A percentile compares a stretch with the other conserved stretches of the same genome.
phyloP scores from a whole-genome alignment of 2,329 filamentous ascomycete genomes.

The Sordariomycetes sp. region DNA sequence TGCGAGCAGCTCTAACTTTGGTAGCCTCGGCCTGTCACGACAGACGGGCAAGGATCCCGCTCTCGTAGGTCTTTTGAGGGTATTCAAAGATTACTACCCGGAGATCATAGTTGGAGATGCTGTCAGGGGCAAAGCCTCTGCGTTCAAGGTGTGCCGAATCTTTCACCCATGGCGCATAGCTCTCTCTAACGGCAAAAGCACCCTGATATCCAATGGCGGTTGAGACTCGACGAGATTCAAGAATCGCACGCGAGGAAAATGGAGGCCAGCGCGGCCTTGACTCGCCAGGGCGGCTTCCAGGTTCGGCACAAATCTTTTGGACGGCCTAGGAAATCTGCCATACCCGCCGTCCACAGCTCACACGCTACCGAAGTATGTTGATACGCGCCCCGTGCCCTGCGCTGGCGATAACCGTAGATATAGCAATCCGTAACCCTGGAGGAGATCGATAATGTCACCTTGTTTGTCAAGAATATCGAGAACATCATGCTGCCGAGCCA shows the following conservation, averaged over 20 bases:
- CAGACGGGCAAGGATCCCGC: conserved; percentile 63
- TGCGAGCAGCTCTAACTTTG: neutral
- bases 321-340: conserved; percentile 29
- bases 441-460: conserved; percentile 61
- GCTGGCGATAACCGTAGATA: neutral
- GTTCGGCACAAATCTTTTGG: conserved; percentile 22
- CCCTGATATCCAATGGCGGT: conserved; percentile 67
- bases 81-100: conserved; percentile 88
- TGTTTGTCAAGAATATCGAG: conserved; percentile 64
- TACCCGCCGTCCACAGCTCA: conserved; percentile 65
- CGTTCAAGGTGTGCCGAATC: conserved; percentile 41
- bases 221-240: conserved; percentile 57
- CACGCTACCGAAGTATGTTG: conserved; percentile 53
- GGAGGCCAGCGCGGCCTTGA: conserved; percentile 22
- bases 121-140: conserved; percentile 46
- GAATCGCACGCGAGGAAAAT: conserved; percentile 39
- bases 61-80: conserved; percentile 61
- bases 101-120: conserved; percentile 72
- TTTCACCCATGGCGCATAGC: neutral
- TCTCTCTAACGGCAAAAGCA: conserved; percentile 34
- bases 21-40: conserved; percentile 44
- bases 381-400: neutral
- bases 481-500: conserved; percentile 75
- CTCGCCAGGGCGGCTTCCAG: conserved; percentile 46
- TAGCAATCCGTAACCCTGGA: conserved; percentile 59